Evolutionary conservation across 768 basidiomycete genomes (phyloP).

Genomic region (Lactarius quietus): DNA sequence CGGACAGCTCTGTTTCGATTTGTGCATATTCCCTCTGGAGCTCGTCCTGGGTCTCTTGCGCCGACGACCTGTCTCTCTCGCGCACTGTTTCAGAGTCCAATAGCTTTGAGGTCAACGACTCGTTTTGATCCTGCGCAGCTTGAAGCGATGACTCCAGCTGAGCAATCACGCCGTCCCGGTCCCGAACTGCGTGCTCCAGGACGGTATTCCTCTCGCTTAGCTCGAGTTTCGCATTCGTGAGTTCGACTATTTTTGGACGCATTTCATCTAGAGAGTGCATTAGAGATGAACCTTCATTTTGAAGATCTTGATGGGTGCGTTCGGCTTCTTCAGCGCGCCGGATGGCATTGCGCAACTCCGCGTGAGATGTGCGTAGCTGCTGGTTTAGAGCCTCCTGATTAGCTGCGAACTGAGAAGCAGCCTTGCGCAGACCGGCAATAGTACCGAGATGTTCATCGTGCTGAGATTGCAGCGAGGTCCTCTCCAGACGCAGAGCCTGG

Average conservation of each 20-base stretch:
- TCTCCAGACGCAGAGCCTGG: constrained; percentile 47
- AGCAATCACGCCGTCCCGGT: constrained; percentile 54
- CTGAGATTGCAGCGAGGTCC: constrained; percentile 46
- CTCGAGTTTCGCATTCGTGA: constrained; percentile 68
- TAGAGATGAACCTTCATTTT: constrained; percentile 71
- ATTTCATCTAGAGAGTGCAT: constrained; percentile 83
- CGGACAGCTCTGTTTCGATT: constrained; percentile 59
- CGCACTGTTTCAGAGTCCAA: constrained; percentile 43
- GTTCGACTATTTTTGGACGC: constrained; percentile 78
- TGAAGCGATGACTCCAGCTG: constrained; percentile 59
- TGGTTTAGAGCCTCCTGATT: constrained; percentile 52
- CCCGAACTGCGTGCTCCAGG: constrained; percentile 51
- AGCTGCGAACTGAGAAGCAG: constrained; percentile 51
- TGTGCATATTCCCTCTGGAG: constrained; percentile 59
- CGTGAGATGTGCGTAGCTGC: constrained; percentile 56
- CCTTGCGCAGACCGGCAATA: constrained; percentile 53
- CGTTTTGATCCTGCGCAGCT: constrained; percentile 50
- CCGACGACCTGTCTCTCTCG: constrained; percentile 50
- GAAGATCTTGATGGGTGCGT: constrained; percentile 64
- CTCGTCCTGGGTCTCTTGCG: constrained; percentile 51
- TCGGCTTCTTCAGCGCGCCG: constrained; percentile 76
- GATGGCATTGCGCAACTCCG: constrained; percentile 59
- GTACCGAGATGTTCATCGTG: constrained; percentile 44
- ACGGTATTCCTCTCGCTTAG: constrained; percentile 60
- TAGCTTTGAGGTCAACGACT: constrained; percentile 43